Evolutionary conservation across 352 stramenopile species (phyloP).

Genomic region (Globisporangium rhizosaccharum): DNA sequence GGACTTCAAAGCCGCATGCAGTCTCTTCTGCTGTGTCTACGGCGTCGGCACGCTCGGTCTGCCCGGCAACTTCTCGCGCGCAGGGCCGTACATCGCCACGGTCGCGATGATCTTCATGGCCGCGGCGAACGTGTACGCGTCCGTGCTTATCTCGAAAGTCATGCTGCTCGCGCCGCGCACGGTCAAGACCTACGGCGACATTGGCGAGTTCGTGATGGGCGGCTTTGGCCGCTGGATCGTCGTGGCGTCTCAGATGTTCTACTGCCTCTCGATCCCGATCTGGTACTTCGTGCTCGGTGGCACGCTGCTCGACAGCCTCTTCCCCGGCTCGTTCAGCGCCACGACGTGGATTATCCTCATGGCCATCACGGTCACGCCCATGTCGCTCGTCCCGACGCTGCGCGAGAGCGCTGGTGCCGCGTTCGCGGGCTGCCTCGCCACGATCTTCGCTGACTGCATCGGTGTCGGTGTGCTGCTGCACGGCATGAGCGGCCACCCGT

Average conservation of each 20-base stretch:
- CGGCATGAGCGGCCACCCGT: conserved; percentile 19
- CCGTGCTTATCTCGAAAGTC: background rate
- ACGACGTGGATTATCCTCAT: conserved; percentile 41
- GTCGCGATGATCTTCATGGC: background rate
- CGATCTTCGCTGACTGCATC: conserved; percentile 23
- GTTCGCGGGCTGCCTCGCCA: conserved; percentile 18
- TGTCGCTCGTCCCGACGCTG: conserved; percentile 20
- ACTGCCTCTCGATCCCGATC: conserved; percentile 47
- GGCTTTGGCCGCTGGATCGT: background rate
- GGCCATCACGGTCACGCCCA: conserved; percentile 13
- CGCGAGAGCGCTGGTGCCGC: conserved; percentile 18
- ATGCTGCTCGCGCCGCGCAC: background rate
- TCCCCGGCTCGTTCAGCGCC: conserved; percentile 35
- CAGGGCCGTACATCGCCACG: background rate
- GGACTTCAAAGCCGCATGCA: background rate
- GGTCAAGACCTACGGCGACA: conserved; percentile 1
- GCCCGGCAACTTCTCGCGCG: background rate
- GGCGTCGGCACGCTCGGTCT: conserved; percentile 1
- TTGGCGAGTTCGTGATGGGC: background rate
- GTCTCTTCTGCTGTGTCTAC: conserved; percentile 2
- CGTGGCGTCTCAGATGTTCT: conserved; percentile 23
- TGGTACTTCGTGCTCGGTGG: conserved; percentile 58
- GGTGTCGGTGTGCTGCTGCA: conserved; percentile 15
- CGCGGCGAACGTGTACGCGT: background rate
- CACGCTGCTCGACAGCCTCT: conserved; percentile 41